These are phyloP conservation scores for Phytophthora sojae DNA, from an alignment of 352 stramenopile species.

Conservation along the genomic window DNA sequence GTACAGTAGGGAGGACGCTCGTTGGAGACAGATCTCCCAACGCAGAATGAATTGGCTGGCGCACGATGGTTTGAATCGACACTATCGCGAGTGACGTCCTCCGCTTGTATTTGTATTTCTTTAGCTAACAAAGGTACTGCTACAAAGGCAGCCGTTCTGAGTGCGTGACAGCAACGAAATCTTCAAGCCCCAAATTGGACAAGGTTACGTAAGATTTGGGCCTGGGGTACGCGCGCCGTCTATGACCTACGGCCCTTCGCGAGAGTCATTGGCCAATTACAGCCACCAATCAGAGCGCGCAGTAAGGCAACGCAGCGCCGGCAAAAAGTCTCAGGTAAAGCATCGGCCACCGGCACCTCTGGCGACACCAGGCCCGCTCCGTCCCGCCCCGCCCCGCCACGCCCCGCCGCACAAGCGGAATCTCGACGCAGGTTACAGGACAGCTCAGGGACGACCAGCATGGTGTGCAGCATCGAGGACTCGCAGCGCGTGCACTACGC, in stretches of 20 bases:
- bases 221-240: neutral
- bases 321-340: constrained; percentile 1
- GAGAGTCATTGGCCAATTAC: constrained; percentile 31
- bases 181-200: too few relatives aligned
- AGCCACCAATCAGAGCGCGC: constrained; percentile 25
- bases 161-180: too few relatives aligned
- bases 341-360: constrained; percentile 1
- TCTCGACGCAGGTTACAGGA: constrained; percentile 11
- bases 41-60: too few relatives aligned
- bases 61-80: too few relatives aligned
- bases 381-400: neutral
- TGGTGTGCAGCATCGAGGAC: constrained; percentile 57
- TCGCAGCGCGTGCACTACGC: constrained; percentile 57
- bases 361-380: neutral
- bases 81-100: too few relatives aligned
- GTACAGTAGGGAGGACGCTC: too few relatives aligned
- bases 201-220: too few relatives aligned
- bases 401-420: constrained; percentile 35
- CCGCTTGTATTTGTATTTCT: too few relatives aligned
- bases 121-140: too few relatives aligned
- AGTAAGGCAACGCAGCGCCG: constrained; percentile 19
- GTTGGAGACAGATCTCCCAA: too few relatives aligned
- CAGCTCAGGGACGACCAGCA: constrained; percentile 16
- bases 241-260: constrained; percentile 7
- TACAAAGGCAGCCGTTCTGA: too few relatives aligned